A percentile compares a stretch with the other conserved stretches of the same genome.
Evolutionary conservation across 106 monocot genomes (phyloP).

Genomic region (Amphibolis antarctica): DNA sequence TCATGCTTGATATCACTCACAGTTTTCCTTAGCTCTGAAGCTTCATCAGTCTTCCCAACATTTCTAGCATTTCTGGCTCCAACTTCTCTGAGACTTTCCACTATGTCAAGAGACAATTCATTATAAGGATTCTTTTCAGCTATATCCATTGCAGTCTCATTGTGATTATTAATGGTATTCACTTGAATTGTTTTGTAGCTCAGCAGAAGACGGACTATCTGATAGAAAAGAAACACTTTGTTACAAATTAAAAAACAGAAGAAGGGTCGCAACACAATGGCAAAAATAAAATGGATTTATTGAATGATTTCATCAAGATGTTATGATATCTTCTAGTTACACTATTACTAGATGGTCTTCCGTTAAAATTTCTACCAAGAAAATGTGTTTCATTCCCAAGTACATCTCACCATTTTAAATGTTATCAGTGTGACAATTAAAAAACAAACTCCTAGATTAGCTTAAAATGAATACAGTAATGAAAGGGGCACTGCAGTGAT

Average conservation of each 20-base stretch:
- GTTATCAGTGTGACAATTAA: no score
- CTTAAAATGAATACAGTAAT: no score
- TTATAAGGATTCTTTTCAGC: conserved; percentile 73
- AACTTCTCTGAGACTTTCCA: conserved; percentile 45
- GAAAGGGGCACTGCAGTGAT: no score
- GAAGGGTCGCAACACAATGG: not conserved
- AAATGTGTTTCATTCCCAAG: no score
- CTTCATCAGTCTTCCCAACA: conserved; percentile 47
- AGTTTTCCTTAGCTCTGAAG: conserved; percentile 57
- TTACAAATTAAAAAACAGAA: not conserved
- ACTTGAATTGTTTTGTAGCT: conserved; percentile 54
- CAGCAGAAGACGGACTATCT: conserved; percentile 74
- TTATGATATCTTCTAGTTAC: no score
- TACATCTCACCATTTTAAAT: no score
- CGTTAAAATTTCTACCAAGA: no score
- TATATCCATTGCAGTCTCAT: conserved; percentile 80
- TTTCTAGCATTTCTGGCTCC: conserved; percentile 64
- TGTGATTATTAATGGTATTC: conserved; percentile 66
- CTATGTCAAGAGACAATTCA: conserved; percentile 45
- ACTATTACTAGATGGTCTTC: no score
- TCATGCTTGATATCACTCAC: conserved; percentile 90
- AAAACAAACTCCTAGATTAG: no score
- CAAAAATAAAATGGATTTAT: not conserved
- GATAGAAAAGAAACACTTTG: conserved; percentile 4
- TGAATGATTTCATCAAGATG: no score